Evolutionary conservation across 163 green algal species (phyloP), one percentile per base, ranked within the genome.

Genomic region (Coccomyxa subellipsoidea): DNA sequence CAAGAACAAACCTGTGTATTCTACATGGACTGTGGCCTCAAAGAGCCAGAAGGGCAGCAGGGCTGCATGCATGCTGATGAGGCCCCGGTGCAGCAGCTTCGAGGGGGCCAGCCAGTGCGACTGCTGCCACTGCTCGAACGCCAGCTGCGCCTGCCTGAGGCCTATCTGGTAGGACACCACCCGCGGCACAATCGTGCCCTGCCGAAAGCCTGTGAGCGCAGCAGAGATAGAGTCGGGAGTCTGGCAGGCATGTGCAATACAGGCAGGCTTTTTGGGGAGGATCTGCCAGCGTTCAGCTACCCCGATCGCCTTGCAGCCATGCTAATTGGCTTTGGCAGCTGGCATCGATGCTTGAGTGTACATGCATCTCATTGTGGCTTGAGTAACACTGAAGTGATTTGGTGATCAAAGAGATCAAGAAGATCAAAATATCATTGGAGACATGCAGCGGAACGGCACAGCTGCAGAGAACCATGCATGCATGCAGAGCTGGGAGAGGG

Each of bases 31-130:
- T 12, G 75, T 59, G 27, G 75, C 38, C 38, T 79, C 75, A 66
- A 79, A 79, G 7, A 79, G 36, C 75, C 75, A 79, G 75, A 79
- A 59, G 1, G 75, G 75, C 75, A 79, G 75, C 75, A 79, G 37
- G 10, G 36, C 36, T 31, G 75, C 37, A 37, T 39, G 75, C 37
- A 79, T 66, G 2, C 27, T 39, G 36, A 23, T 66, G 23, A 37
- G 37, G 12, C 75, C 75, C 0, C 29, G 21, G 36, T 37, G 37
- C 75, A 79, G 38, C 37, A 79, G 31, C 32, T 34, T 31, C 0
- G 15, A 27, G 38, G 75, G 75, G 18, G 75, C 75, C 6, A 79
- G 75, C 75, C 75, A 79, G 37, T 79, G 75, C 27, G 37, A 38
- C 38, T 66, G 37, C 25, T 79, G 75, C 75, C 75, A 79, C 7